Evolutionary conservation across 2,329 filamentous ascomycete genomes (phyloP).

Genomic region (Aspergillus pseudoglaucus): DNA sequence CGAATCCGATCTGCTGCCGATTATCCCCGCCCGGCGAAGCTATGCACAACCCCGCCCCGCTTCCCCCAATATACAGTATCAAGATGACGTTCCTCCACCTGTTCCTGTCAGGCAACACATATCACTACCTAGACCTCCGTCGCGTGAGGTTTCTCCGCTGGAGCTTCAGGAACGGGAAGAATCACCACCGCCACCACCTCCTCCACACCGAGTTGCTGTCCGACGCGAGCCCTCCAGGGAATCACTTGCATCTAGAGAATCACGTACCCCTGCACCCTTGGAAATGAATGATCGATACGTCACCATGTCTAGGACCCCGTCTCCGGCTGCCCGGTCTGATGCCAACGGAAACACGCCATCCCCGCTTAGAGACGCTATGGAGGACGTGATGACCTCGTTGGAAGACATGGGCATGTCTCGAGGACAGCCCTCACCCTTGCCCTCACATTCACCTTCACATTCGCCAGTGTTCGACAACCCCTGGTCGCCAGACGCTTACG

Average conservation of each 20-base stretch:
- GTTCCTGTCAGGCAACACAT: conserved; percentile 8
- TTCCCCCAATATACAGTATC: conserved; percentile 1
- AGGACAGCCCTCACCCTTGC: conserved; percentile 44
- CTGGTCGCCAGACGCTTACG: conserved; percentile 89
- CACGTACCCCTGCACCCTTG: conserved; percentile 27
- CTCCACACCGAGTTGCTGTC: conserved; percentile 62
- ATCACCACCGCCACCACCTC: conserved; percentile 69
- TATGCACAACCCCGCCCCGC: not conserved
- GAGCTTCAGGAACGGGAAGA: conserved; percentile 44
- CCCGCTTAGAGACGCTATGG: conserved; percentile 89
- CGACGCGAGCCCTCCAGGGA: conserved; percentile 28
- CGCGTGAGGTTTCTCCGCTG: conserved; percentile 21
- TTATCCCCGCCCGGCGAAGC: conserved; percentile 11
- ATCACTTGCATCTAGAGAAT: conserved; percentile 12
- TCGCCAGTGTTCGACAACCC: conserved; percentile 54
- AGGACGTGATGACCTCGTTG: conserved; percentile 92
- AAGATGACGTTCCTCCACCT: conserved; percentile 5
- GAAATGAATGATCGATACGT: conserved; percentile 38
- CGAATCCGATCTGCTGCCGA: conserved; percentile 10
- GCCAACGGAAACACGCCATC: conserved; percentile 73
- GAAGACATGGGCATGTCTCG: conserved; percentile 71
- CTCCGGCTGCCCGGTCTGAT: conserved; percentile 51
- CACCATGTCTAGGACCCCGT: conserved; percentile 40
- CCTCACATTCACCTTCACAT: conserved; percentile 41
- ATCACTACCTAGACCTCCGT: conserved; percentile 8